These are phyloP conservation scores for Eutrema yunnanense DNA, from an alignment of 345 rosid species.

Conservation along the genomic window DNA sequence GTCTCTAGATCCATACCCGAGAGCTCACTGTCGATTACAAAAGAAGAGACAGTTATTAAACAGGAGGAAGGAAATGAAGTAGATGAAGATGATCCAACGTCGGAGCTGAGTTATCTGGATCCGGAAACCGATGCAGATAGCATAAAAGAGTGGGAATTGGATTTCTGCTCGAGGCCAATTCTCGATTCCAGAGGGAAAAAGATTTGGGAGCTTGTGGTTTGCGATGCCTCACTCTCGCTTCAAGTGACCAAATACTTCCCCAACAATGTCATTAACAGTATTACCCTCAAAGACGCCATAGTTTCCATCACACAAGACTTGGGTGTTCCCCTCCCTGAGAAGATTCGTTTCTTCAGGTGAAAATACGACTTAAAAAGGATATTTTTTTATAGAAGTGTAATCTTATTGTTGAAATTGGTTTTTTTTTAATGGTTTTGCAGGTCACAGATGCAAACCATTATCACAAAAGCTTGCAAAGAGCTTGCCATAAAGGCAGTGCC, in stretches of 20 bases:
- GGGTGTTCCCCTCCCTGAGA: conserved; percentile 72
- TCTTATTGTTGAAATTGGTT: conserved; percentile 1
- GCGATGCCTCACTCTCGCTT: conserved; percentile 81
- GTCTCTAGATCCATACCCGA: conserved; percentile 34
- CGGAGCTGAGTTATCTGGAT: conserved; percentile 74
- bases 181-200: conserved; percentile 87
- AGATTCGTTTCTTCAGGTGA: conserved; percentile 82
- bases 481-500: conserved; percentile 77
- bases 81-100: conserved; percentile 65
- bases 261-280: conserved; percentile 85
- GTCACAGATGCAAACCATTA: conserved; percentile 96
- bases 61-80: conserved; percentile 33
- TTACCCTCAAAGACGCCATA: conserved; percentile 77
- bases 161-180: conserved; percentile 92
- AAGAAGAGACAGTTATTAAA: conserved; percentile 27
- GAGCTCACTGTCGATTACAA: conserved; percentile 50
- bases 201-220: conserved; percentile 90
- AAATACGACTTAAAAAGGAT: neutral
- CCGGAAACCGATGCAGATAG: conserved; percentile 64
- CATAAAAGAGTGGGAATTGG: conserved; percentile 85
- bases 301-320: conserved; percentile 55
- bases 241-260: conserved; percentile 86
- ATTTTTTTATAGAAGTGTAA: too few relatives aligned
- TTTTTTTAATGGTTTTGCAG: conserved; percentile 37
- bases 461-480: conserved; percentile 77